phyloP scores from a whole-genome alignment of 495 filamentous ascomycete species.

The Astrothelium subdiscretum region DNA sequence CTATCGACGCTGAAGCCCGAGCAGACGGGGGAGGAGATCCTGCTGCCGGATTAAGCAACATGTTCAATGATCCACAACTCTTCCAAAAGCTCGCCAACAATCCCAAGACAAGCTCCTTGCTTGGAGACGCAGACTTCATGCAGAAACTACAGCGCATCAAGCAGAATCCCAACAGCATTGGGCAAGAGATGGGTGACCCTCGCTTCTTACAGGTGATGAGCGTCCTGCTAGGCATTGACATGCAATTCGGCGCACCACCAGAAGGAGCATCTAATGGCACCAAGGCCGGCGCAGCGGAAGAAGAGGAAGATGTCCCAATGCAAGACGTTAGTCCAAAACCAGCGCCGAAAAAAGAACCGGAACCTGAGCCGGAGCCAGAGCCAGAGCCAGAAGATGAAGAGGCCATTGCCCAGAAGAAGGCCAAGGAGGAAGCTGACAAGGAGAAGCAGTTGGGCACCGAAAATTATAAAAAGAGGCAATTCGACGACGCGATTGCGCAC shows the following conservation, averaged over 20 bases:
- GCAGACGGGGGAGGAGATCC: slow-evolving; percentile 61
- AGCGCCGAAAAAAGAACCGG: slow-evolving; percentile 42
- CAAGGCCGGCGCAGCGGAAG: slow-evolving; percentile 26
- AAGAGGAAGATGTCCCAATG: slow-evolving; percentile 69
- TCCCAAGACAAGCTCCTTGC: slow-evolving; percentile 76
- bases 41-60: slow-evolving; percentile 63
- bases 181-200: slow-evolving; percentile 74
- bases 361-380: slow-evolving; percentile 51
- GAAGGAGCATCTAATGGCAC: slow-evolving; percentile 36
- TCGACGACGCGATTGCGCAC: slow-evolving; percentile 88
- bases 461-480: slow-evolving; percentile 94
- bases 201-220: slow-evolving; percentile 90
- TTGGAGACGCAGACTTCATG: slow-evolving; percentile 87
- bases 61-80: slow-evolving; percentile 88
- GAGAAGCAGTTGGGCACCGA: slow-evolving; percentile 93
- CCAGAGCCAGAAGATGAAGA: slow-evolving; percentile 69
- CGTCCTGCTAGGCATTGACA: slow-evolving; percentile 86
- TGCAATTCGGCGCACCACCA: slow-evolving; percentile 60
- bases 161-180: slow-evolving; percentile 67
- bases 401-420: slow-evolving; percentile 66
- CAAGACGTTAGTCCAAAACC: slow-evolving; percentile 49
- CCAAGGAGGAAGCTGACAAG: slow-evolving; percentile 83
- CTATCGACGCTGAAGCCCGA: slow-evolving; percentile 69
- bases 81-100: slow-evolving; percentile 83
- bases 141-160: slow-evolving; percentile 68